Evolutionary conservation across 225 moss, liverwort and hornwort genomes (phyloP), one percentile per base, ranked within the genome.

Genomic region (Asterella californica): DNA sequence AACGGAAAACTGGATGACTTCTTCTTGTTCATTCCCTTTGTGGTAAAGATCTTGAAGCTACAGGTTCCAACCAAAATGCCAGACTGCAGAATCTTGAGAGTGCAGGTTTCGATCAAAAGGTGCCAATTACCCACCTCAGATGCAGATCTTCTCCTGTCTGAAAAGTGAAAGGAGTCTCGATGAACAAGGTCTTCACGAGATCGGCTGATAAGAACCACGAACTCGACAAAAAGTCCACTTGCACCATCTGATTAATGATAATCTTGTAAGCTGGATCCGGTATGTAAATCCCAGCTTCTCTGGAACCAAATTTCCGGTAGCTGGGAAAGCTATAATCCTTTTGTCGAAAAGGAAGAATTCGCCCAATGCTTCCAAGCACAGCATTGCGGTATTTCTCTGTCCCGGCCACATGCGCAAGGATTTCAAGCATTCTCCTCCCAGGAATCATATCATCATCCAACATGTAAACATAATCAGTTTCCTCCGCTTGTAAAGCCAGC

Each of bases 381-480:
- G 97, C 70, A 81, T 93, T 95, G 80, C 73, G 87, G 52, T 99
- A 99, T 83, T 95, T 99, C 37, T 83, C 89, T 9, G 93, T 99
- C 1, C 94, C 94, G 11, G 89, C 93, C 7, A 82, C 89, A 81
- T 99, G 97, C 0, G 89, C 79, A 30, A 99, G 85, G 75, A 99
- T 99, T 81, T 99, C 89, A 34, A 99, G 79, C 93, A 99, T 88
- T 45, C 87, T 81, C 22, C 78, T 81, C 2, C 97, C 97, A 0
- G 97, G 97, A 77, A 99, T 95, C 93, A 99, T 99, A 80, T 99
- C 97, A 78, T 99, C 97, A 78, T 99, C 97, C 61, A 99, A 70
- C 78, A 99, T 82, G 83, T 99, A 99, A 17, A 99, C 87, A 77
- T 87, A 99, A 68, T 99, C 93, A 32, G 92, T 86, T 55, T 81